A percentile compares a stretch with the other conserved stretches of the same genome.
Evolutionary conservation across 2,329 filamentous ascomycete genomes (phyloP).

Genomic region (Chrysosporium queenslandicum): DNA sequence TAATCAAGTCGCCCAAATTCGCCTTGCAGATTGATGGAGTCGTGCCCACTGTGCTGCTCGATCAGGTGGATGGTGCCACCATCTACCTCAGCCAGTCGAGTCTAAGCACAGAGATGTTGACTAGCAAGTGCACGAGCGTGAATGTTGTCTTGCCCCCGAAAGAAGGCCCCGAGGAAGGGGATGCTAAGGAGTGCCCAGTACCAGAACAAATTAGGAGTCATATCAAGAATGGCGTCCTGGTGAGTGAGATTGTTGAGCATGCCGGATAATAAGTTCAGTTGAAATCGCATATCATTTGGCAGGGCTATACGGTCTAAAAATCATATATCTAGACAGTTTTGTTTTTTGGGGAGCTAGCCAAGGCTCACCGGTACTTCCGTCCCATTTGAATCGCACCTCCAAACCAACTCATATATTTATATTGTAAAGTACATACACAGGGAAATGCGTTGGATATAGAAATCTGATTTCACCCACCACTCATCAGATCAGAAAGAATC

Average conservation of each 20-base stretch:
- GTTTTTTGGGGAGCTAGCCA: no score
- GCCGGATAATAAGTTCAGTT: constrained; percentile 38
- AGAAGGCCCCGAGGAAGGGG: constrained; percentile 57
- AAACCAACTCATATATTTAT: no score
- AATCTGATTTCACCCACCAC: no score
- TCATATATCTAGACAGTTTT: neutral
- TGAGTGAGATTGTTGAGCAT: constrained; percentile 94
- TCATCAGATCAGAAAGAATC: no score
- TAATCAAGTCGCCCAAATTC: constrained; percentile 91
- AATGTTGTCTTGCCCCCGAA: constrained; percentile 74
- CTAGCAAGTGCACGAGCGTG: constrained; percentile 75
- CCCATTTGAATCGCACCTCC: no score
- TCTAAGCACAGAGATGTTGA: constrained; percentile 68
- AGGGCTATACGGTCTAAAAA: no score
- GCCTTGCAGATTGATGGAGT: constrained; percentile 82
- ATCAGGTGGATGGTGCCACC: constrained; percentile 83
- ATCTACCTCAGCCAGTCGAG: constrained; percentile 79
- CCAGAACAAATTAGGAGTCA: constrained; percentile 83
- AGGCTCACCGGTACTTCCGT: no score
- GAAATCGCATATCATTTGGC: neutral
- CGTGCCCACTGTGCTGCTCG: constrained; percentile 78
- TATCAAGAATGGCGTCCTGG: constrained; percentile 64
- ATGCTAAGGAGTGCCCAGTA: constrained; percentile 77
- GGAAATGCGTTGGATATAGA: no score
- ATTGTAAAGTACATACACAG: no score